phyloP scores from a whole-genome alignment of 2,329 filamentous ascomycete genomes.

The Pseudocercospora vitis region DNA sequence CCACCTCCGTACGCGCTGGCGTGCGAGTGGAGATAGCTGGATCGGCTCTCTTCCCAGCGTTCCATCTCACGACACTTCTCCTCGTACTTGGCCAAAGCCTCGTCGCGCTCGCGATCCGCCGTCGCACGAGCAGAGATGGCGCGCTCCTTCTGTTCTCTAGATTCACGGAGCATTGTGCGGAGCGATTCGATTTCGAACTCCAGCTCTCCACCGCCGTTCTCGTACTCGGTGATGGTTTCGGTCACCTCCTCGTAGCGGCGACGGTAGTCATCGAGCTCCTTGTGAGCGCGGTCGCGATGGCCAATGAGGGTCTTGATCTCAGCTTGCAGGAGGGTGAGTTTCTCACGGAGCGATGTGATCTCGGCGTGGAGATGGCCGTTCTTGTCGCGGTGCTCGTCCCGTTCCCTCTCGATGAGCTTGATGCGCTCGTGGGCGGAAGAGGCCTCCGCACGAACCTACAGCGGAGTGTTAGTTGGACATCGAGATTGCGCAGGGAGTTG shows the following conservation, averaged over 20 bases:
- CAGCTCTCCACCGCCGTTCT: conserved; percentile 29
- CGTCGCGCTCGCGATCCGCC: conserved; percentile 33
- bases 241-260: conserved; percentile 33
- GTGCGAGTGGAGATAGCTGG: conserved; percentile 19
- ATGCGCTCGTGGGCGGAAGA: conserved; percentile 30
- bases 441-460: conserved; percentile 25
- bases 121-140: conserved; percentile 33
- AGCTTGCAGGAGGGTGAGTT: conserved; percentile 28
- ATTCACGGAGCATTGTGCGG: conserved; percentile 30
- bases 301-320: conserved; percentile 29
- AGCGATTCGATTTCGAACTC: conserved; percentile 36
- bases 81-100: conserved; percentile 27
- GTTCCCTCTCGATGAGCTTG: conserved; percentile 31
- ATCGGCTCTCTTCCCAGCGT: conserved; percentile 27
- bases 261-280: conserved; percentile 30
- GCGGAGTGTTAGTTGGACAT: neutral
- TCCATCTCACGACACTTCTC: conserved; percentile 34
- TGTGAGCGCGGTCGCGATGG: conserved; percentile 28
- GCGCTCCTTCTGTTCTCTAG: conserved; percentile 36
- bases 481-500: neutral
- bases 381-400: conserved; percentile 31
- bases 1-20: conserved; percentile 8
- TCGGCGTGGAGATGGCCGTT: conserved; percentile 28
- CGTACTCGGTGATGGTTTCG: conserved; percentile 30
- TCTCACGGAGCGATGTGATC: conserved; percentile 30